A percentile compares a stretch with the other conserved stretches of the same genome.
These are phyloP conservation scores for Podospora fimiseda DNA, from an alignment of 495 filamentous ascomycete species.

Conservation along the genomic window DNA sequence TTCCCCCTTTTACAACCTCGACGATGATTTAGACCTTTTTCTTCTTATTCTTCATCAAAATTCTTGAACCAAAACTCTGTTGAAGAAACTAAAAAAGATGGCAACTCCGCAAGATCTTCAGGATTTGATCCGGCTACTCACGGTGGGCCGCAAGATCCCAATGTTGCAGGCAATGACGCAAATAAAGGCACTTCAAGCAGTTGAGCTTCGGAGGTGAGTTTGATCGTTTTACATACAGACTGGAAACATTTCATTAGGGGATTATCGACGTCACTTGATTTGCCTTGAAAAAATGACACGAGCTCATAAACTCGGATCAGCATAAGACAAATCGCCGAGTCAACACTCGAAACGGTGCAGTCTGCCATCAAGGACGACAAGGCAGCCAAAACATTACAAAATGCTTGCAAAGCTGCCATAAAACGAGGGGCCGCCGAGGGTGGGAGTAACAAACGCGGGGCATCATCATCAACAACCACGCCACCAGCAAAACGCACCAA, in stretches of 20 bases:
- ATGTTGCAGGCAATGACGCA: conserved; percentile 64
- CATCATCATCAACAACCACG: conserved; percentile 9
- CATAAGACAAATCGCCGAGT: conserved; percentile 56
- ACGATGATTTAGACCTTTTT: too few relatives aligned
- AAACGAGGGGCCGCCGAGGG: conserved; percentile 32
- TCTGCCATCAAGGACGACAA: conserved; percentile 63
- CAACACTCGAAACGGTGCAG: conserved; percentile 47
- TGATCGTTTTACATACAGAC: neutral
- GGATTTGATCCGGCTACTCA: conserved; percentile 68
- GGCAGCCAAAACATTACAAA: conserved; percentile 59
- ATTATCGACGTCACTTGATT: neutral
- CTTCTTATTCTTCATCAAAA: too few relatives aligned
- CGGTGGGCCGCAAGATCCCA: conserved; percentile 63
- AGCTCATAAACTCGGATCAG: conserved; percentile 29
- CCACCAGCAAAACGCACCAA: conserved; percentile 41
- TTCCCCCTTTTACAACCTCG: neutral
- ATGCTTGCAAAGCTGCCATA: conserved; percentile 58
- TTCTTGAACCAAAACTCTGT: too few relatives aligned
- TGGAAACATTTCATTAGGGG: neutral
- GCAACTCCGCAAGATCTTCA: conserved; percentile 56
- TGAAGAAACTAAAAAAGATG: conserved; percentile 26
- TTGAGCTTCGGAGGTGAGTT: conserved; percentile 54
- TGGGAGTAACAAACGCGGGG: conserved; percentile 32
- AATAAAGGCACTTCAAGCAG: conserved; percentile 59
- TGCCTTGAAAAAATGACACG: neutral